phyloP scores from a whole-genome alignment of 2,329 filamentous ascomycete species.

The Lizonia empirigonia region DNA sequence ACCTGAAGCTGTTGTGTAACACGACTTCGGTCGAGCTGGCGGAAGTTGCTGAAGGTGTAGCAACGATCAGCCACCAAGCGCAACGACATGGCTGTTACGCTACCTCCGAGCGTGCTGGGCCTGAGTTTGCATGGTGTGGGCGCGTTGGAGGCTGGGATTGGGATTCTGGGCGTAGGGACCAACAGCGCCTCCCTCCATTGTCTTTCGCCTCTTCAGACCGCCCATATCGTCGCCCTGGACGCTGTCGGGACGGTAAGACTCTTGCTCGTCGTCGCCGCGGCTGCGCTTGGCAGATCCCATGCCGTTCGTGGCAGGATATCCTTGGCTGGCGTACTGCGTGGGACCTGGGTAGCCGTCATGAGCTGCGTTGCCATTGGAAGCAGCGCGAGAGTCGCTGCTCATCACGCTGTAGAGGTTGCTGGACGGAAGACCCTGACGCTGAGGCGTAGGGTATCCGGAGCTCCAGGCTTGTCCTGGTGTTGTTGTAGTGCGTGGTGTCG shows the following conservation, averaged over 20 bases:
- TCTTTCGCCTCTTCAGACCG: conserved; percentile 78
- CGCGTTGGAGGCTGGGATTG: conserved; percentile 40
- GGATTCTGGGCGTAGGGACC: conserved; percentile 42
- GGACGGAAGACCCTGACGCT: conserved; percentile 69
- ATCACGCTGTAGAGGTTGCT: conserved; percentile 90
- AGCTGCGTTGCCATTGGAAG: conserved; percentile 67
- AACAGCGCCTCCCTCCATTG: conserved; percentile 59
- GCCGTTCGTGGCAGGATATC: conserved; percentile 66
- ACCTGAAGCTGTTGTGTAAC: conserved; percentile 15
- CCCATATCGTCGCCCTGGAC: conserved; percentile 63
- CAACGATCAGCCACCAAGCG: conserved; percentile 30
- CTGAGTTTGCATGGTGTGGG: conserved; percentile 39
- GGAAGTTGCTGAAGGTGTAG: too few relatives aligned
- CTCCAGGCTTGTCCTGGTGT: conserved; percentile 72
- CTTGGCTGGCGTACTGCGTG: conserved; percentile 64
- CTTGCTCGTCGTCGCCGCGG: conserved; percentile 68
- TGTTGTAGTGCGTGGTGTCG: conserved; percentile 80
- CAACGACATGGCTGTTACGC: conserved; percentile 12
- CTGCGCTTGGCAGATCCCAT: conserved; percentile 64
- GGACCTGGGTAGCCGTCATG: conserved; percentile 74
- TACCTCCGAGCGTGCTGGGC: conserved; percentile 14
- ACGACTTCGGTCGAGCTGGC: conserved; percentile 17
- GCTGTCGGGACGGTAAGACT: conserved; percentile 68
- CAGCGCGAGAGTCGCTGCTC: conserved; percentile 76
- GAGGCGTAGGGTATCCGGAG: conserved; percentile 77